Conservation (phyloP, 345 rosid genomes). For the Gossypium herbaceum region DNA sequence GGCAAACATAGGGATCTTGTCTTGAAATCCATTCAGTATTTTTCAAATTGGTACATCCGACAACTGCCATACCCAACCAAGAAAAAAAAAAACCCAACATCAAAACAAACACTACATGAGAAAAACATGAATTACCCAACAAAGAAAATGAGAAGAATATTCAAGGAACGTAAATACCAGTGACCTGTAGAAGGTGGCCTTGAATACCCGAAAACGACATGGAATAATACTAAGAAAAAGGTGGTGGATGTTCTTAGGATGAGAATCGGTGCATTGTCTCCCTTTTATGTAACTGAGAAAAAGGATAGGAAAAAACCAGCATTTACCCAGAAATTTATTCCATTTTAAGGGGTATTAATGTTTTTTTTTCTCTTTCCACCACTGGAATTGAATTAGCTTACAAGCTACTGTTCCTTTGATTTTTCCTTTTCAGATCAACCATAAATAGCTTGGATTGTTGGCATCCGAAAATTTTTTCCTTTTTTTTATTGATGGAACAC, state of each 20-base stretch:
- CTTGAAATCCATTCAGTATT: constrained; percentile 74
- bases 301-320: too few species aligned
- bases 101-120: not conserved
- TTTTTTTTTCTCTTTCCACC: too few species aligned
- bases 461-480: too few species aligned
- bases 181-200: constrained; percentile 52
- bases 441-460: too few species aligned
- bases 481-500: not conserved
- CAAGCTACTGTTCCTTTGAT: too few species aligned
- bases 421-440: too few species aligned
- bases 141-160: not conserved
- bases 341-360: too few species aligned
- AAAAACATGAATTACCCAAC: not conserved
- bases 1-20: constrained; percentile 65
- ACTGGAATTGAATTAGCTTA: too few species aligned
- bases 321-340: too few species aligned
- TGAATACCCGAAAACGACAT: constrained; percentile 46
- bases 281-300: too few species aligned
- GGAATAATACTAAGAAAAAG: not conserved
- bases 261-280: too few species aligned
- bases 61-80: constrained; percentile 30
- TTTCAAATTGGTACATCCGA: constrained; percentile 57
- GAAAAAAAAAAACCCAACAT: not conserved
- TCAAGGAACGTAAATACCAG: constrained; percentile 25
- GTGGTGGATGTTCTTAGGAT: too few species aligned